Percentiles rank a stretch among this genome's conserved stretches.
Evolutionary conservation across 345 rosid species (phyloP).

Genomic region (Euphorbia pulcherrima): DNA sequence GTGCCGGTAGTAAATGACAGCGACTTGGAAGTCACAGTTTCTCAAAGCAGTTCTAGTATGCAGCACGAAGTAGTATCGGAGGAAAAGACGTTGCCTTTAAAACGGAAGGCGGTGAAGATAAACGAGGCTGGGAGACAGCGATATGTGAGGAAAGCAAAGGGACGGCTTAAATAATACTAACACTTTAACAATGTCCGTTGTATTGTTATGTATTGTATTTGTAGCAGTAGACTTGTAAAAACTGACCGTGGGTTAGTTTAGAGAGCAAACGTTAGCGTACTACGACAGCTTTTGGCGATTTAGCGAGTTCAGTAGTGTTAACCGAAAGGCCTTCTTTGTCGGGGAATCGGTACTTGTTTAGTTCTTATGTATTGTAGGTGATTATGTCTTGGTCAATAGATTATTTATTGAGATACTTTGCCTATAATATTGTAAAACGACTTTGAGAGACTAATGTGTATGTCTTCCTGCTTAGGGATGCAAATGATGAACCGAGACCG

Average conservation of each 20-base stretch:
- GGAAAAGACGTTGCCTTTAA: slow-evolving; percentile 26
- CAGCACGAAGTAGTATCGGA: slow-evolving; percentile 43
- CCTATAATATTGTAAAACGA: not conserved
- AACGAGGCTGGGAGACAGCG: slow-evolving; percentile 34
- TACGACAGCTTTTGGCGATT: not conserved
- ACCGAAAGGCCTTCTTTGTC: not conserved
- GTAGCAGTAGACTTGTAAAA: slow-evolving; percentile 16
- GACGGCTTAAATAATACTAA: slow-evolving; percentile 38
- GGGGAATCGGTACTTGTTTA: not conserved
- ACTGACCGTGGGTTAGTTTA: slow-evolving; percentile 24
- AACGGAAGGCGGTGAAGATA: slow-evolving; percentile 31
- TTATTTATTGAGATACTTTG: not conserved
- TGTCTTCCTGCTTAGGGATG: too few relatives aligned
- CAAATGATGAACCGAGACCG: too few relatives aligned
- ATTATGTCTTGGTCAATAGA: not conserved
- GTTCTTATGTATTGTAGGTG: not conserved
- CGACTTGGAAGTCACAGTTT: slow-evolving; percentile 36
- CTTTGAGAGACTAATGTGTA: too few relatives aligned
- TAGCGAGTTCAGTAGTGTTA: slow-evolving; percentile 13
- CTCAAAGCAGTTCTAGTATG: slow-evolving; percentile 50
- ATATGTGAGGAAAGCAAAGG: slow-evolving; percentile 44
- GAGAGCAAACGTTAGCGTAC: slow-evolving; percentile 3
- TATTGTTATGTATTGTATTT: not conserved
- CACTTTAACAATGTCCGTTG: not conserved
- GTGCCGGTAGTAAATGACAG: slow-evolving; percentile 32